Base-by-base conservation (phyloP, 371 early-diverging fungal genomes). In the Mucor piriformis region DNA sequence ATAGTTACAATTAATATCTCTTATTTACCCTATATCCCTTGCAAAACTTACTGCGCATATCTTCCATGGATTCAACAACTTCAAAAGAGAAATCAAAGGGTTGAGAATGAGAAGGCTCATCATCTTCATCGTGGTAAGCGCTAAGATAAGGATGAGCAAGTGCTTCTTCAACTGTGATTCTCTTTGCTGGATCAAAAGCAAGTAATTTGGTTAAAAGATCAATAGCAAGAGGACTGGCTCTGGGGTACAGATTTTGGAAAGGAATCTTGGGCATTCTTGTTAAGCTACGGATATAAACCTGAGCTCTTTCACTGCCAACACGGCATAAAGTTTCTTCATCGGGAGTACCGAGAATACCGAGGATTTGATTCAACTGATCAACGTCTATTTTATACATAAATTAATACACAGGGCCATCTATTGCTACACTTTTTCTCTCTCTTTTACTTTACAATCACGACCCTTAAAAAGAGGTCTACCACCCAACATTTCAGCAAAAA, bases 311-410 rank as follows among this genome's bases (percentile, higher is more conserved):
- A 70, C 89, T 89, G 23, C 87, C 87, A 53, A 98, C 91, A 34
- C 94, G 85, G 44, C 84, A 70, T 61, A 99, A 78, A 2, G 95
- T 95, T 13, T 89, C 95, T 67, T 95, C 96, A 63, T 93, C 94
- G 18, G 99, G 99, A 2, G 99, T 99, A 43, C 99, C 99, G 33
- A 99, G 83, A 33, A 96, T 93, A 61, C 87, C 84, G 60, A 98
- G 87, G 59, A 99, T 99, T 77, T 97, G 94, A 73, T 99, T 98
- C 61, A 99, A 77, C 76, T 99, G 99, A 73, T 99, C 96, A 12
- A 99, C 94, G 72, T 99, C 83, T 82, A 65, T 2, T n/a, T n/a
- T n/a, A n/a, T n/a, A n/a, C n/a, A n/a, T n/a, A n/a, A n/a, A n/a
- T n/a, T n/a, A n/a, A n/a, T n/a, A n/a, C n/a, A n/a, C n/a, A n/a